Conservation (phyloP, 768 basidiomycete genomes). For the Lentinula detonsa region DNA sequence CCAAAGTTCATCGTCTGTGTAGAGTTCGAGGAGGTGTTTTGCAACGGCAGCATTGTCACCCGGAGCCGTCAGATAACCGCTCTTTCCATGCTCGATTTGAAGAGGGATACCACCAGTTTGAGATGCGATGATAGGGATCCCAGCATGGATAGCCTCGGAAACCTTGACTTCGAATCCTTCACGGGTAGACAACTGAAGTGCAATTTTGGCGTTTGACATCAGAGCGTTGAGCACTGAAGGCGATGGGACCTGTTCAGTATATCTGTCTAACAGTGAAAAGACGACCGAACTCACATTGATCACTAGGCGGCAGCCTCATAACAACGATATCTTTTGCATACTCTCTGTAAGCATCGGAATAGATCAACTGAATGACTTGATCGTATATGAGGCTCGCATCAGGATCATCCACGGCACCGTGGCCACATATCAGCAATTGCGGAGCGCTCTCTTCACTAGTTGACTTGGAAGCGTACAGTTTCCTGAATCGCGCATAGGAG, state of each 20-base stretch:
- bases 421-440: conserved; percentile 80
- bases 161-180: conserved; percentile 99
- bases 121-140: conserved; percentile 79
- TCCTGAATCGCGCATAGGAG: conserved; percentile 81
- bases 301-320: conserved; percentile 77
- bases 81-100: conserved; percentile 83
- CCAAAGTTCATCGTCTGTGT: conserved; percentile 68
- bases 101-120: conserved; percentile 92
- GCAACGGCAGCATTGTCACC: conserved; percentile 77
- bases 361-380: conserved; percentile 59
- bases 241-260: neutral
- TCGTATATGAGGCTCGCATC: conserved; percentile 93
- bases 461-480: conserved; percentile 44
- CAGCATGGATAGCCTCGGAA: conserved; percentile 89
- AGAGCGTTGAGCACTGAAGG: conserved; percentile 74
- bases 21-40: conserved; percentile 67
- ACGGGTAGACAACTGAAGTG: conserved; percentile 85
- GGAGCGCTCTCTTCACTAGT: conserved; percentile 51
- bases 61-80: conserved; percentile 76
- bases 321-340: conserved; percentile 65
- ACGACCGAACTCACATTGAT: conserved; percentile 52
- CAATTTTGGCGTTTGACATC: conserved; percentile 85
- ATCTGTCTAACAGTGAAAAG: neutral
- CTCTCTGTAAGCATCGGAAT: conserved; percentile 41
- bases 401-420: conserved; percentile 92